Conservation (phyloP, 139 green algal species). For the Volvox africanus region DNA sequence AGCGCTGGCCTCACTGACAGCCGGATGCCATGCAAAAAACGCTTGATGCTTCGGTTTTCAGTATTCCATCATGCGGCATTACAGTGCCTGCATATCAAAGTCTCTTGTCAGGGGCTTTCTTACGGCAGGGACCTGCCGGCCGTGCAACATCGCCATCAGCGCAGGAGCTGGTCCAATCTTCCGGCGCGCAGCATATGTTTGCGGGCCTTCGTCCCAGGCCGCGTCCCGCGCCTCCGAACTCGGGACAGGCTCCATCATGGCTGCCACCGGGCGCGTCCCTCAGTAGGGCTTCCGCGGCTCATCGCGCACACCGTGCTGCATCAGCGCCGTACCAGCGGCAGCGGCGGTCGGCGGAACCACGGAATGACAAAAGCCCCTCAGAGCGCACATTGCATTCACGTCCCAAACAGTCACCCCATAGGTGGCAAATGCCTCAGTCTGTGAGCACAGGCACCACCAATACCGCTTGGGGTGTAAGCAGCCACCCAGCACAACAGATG, state of each 20-base stretch:
- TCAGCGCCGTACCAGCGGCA: slow-evolving; percentile 21
- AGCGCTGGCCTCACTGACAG: background rate
- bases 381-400: too few relatives aligned
- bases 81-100: background rate
- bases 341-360: background rate
- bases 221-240: background rate
- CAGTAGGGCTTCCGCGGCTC: slow-evolving; percentile 13
- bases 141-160: background rate
- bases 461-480: background rate
- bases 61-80: too few relatives aligned
- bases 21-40: background rate
- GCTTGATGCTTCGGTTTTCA: background rate
- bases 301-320: slow-evolving; percentile 10
- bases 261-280: slow-evolving; percentile 30
- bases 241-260: slow-evolving; percentile 10
- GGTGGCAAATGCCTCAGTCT: background rate
- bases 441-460: background rate
- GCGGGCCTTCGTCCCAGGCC: background rate
- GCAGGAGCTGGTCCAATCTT: background rate
- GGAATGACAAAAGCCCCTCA: background rate
- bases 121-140: background rate
- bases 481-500: background rate
- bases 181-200: background rate
- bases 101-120: background rate
- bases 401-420: background rate